These are phyloP conservation scores for Lipomyces yamadae DNA, from an alignment of 805 yeast species.

Conservation along the genomic window DNA sequence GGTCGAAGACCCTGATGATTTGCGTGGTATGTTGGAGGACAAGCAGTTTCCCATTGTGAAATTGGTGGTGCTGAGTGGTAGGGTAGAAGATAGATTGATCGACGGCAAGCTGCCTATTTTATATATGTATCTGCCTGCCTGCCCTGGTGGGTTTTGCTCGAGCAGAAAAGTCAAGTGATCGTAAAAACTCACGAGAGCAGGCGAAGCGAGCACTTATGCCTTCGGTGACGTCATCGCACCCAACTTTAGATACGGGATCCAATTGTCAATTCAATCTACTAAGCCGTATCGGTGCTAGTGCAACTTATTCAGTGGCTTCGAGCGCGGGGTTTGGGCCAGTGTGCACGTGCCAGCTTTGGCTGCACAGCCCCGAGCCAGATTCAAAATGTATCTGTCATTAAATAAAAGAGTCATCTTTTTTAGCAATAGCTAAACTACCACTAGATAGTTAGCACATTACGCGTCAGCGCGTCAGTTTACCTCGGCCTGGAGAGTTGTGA, in stretches of 20 bases:
- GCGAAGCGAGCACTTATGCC: neutral
- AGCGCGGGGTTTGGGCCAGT: neutral
- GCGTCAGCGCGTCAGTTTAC: no score
- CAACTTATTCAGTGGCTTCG: neutral
- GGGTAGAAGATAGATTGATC: neutral
- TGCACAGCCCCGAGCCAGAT: no score
- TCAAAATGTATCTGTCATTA: no score
- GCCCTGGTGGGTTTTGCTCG: neutral
- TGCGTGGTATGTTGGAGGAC: constrained; percentile 6
- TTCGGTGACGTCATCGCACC: neutral
- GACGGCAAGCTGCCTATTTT: neutral
- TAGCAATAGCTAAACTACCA: no score
- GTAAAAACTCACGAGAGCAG: neutral
- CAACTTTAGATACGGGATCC: neutral
- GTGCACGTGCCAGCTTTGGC: no score
- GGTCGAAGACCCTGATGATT: constrained; percentile 3
- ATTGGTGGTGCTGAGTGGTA: neutral
- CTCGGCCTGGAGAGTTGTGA: no score
- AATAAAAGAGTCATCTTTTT: no score
- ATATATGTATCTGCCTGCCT: neutral
- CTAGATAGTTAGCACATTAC: no score
- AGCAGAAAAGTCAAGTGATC: neutral
- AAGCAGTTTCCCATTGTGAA: constrained; percentile 31
- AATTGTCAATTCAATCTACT: neutral
- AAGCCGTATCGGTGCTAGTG: neutral